A percentile compares a stretch with the other conserved stretches of the same genome.
Conservation (phyloP, 306 rosid genomes). For the Quercus gilva region DNA sequence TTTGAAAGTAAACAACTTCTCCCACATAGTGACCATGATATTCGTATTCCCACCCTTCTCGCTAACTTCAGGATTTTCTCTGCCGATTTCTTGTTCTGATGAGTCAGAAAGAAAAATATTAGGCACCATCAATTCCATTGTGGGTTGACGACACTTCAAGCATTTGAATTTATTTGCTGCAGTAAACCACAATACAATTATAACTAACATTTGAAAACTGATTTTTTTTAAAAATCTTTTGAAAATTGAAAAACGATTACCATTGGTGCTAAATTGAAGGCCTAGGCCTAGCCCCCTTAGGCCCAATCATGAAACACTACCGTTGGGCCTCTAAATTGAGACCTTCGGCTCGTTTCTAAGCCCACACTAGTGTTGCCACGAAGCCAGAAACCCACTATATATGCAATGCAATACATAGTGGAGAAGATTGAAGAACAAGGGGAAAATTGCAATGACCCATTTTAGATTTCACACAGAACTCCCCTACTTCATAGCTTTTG, state of each 20-base stretch:
- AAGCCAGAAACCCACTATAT: not conserved
- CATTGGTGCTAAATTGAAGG: not conserved
- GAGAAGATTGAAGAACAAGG: no score
- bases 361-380: not conserved
- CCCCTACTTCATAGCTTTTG: no score
- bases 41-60: conserved; percentile 6
- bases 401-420: no score
- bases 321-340: not conserved
- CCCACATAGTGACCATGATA: conserved; percentile 1
- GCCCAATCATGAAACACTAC: not conserved
- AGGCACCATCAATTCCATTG: not conserved
- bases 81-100: conserved; percentile 8
- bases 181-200: not conserved
- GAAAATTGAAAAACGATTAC: not conserved
- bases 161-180: not conserved
- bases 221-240: no score
- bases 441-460: no score
- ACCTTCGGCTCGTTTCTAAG: not conserved
- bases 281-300: not conserved
- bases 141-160: no score
- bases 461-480: no score
- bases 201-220: not conserved
- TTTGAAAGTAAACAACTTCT: conserved; percentile 9
- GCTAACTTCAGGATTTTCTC: not conserved
- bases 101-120: not conserved